A percentile compares a stretch with the other conserved stretches of the same genome.
Evolutionary conservation across 2,329 filamentous ascomycete genomes (phyloP).

Genomic region (Ascochyta clinopodiicola): DNA sequence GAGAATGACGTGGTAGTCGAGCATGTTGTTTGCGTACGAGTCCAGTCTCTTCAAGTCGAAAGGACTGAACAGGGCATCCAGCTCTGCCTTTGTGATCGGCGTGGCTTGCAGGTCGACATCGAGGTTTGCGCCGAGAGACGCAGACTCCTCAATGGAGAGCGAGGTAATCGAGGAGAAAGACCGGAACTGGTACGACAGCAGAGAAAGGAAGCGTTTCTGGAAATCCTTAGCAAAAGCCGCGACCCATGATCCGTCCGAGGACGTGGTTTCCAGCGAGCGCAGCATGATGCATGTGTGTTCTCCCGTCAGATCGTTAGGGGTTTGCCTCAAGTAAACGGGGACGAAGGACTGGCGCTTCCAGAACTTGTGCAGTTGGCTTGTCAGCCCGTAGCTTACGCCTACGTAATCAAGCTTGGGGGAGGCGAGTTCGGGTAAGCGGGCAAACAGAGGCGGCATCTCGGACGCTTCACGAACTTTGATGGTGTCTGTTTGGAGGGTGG

Average conservation of each 20-base stretch:
- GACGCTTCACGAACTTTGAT: conserved; percentile 89
- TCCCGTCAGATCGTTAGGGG: conserved; percentile 92
- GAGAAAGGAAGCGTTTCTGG: conserved; percentile 87
- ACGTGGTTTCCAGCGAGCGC: conserved; percentile 68
- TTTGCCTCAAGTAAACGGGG: conserved; percentile 93
- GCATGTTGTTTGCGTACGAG: conserved; percentile 93
- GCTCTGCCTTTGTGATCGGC: conserved; percentile 73
- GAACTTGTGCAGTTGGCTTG: conserved; percentile 86
- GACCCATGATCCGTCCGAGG: conserved; percentile 77
- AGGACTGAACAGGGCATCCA: conserved; percentile 81
- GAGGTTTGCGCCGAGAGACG: conserved; percentile 72
- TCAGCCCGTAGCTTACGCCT: conserved; percentile 94
- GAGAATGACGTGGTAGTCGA: conserved; percentile 96
- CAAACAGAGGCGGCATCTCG: conserved; percentile 91
- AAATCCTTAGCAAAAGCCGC: conserved; percentile 92
- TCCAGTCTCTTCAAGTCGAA: conserved; percentile 96
- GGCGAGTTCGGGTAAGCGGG: conserved; percentile 82
- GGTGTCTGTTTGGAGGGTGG: conserved; percentile 81
- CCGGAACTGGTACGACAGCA: conserved; percentile 92
- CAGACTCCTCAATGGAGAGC: conserved; percentile 86
- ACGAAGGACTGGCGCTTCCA: conserved; percentile 90
- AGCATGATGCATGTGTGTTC: conserved; percentile 99
- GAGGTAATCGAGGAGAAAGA: conserved; percentile 79
- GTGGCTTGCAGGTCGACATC: conserved; percentile 60
- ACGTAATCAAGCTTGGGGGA: conserved; percentile 87